A percentile compares a stretch with the other conserved stretches of the same genome.
Evolutionary conservation across 2,329 filamentous ascomycete species (phyloP).

Genomic region (Fusarium penzigii): DNA sequence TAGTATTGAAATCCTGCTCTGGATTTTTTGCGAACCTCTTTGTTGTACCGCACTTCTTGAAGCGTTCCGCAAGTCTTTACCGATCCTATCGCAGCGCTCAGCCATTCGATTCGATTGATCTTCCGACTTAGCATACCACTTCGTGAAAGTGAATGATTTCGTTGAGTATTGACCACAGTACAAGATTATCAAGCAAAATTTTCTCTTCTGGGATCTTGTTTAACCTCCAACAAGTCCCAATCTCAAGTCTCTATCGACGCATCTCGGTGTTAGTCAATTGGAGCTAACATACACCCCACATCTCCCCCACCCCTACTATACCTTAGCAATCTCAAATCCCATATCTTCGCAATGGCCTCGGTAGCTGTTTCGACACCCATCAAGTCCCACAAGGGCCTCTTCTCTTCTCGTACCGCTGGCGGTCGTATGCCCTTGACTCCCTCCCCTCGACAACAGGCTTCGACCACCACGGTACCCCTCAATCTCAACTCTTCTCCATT

Average conservation of each 20-base stretch:
- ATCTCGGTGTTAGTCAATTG: constrained; percentile 51
- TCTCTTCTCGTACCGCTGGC: constrained; percentile 89
- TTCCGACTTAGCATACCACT: constrained; percentile 44
- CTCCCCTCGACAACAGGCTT: constrained; percentile 72
- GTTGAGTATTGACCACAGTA: constrained; percentile 48
- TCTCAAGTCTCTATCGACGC: constrained; percentile 42
- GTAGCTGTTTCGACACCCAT: constrained; percentile 82
- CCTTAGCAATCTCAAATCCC: constrained; percentile 9
- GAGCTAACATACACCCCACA: constrained; percentile 28
- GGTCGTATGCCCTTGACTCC: constrained; percentile 93
- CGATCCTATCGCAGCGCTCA: constrained; percentile 49
- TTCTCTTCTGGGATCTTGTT: constrained; percentile 60
- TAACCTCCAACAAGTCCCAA: constrained; percentile 38
- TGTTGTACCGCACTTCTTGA: constrained; percentile 25
- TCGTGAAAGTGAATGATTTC: constrained; percentile 44
- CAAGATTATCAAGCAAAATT: constrained; percentile 54
- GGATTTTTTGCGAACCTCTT: constrained; percentile 25
- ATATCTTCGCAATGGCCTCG: constrained; percentile 70
- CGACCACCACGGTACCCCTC: constrained; percentile 48
- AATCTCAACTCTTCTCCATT: constrained; percentile 71
- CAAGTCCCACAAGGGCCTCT: constrained; percentile 92
- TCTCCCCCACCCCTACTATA: constrained; percentile 6
- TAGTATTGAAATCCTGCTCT: constrained; percentile 14
- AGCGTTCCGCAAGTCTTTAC: constrained; percentile 39
- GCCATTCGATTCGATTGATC: constrained; percentile 52